Conservation (phyloP, 1,284 basidiomycete species). For the Dichomitus squalens region DNA sequence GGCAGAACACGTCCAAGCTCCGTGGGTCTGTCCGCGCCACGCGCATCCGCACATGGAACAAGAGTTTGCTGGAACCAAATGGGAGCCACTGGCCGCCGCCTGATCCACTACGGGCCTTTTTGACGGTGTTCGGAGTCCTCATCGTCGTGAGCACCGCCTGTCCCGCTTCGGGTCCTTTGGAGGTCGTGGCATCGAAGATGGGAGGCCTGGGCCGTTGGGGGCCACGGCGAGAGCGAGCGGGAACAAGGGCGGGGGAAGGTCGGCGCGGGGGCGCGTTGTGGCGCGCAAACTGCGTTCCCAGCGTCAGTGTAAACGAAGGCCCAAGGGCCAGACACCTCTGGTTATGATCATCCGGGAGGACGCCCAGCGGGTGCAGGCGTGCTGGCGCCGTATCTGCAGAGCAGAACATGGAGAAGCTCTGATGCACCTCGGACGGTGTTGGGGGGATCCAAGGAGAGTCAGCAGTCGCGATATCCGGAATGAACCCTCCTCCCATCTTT, state of each 20-base stretch:
- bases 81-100: background rate
- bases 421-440: background rate
- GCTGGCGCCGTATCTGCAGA: background rate
- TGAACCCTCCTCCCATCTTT: background rate
- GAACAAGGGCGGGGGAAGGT: no score
- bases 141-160: background rate
- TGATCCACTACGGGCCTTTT: background rate
- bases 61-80: background rate
- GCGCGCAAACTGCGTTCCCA: background rate
- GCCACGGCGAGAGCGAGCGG: background rate
- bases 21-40: constrained; percentile 10
- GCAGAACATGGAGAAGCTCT: background rate
- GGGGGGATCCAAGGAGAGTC: background rate
- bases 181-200: no score
- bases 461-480: background rate
- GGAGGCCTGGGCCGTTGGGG: no score
- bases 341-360: background rate
- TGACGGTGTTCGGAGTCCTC: background rate
- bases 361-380: background rate
- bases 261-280: background rate
- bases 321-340: background rate
- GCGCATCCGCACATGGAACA: background rate
- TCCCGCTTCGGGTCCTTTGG: no score
- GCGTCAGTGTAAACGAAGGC: background rate
- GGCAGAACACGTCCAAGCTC: constrained; percentile 11